Evolutionary conservation across 2,329 filamentous ascomycete species (phyloP), one percentile per base, ranked within the genome.

Genomic region (Dothistroma pini): DNA sequence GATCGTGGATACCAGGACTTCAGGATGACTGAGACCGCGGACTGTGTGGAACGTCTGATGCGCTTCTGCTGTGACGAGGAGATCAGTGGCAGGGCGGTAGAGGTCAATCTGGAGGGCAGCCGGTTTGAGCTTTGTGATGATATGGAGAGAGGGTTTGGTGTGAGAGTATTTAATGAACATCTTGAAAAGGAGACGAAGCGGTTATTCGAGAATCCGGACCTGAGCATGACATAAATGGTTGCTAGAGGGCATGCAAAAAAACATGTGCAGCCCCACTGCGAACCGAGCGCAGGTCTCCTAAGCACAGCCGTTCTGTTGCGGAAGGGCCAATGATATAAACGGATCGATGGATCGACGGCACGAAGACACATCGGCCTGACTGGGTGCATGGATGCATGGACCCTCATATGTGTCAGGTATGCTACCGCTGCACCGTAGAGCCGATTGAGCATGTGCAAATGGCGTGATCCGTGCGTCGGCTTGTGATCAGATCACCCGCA

Each of bases 61-160:
- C 51, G 62, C 11, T 32, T 64, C 5, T 56, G 59, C 22, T 55
- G 58, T n/a, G 56, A 64, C 47, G 25, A 19, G 14, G 53, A 47
- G 4, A 57, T 64, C 19, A 49, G 38, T 22, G 59, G 56, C 2
- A 52, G 62, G 41, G 59, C 59, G 8, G 49, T 62, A 35, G 53
- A 59, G 48, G 59, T 64, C n/a, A 54, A 64, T 59, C 62, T 58
- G 2, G 49, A 34, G 32, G 56, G 59, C 10, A 52, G 51, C 25
- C 32, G 35, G 49, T 64, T 58, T 50, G 59, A 62, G 48, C 34
- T 62, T 11, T 16, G 47, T 29, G 62, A 64, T 44, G 56, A 64
- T 48, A 10, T 41, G 38, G 48, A 59, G 11, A 55, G 47, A 29
- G 19, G 49, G 12, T 56, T 59, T 54, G 56, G 62, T 10, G 41